Evolutionary conservation across 768 basidiomycete genomes (phyloP).

Genomic region (Tylopilus subfusipes): DNA sequence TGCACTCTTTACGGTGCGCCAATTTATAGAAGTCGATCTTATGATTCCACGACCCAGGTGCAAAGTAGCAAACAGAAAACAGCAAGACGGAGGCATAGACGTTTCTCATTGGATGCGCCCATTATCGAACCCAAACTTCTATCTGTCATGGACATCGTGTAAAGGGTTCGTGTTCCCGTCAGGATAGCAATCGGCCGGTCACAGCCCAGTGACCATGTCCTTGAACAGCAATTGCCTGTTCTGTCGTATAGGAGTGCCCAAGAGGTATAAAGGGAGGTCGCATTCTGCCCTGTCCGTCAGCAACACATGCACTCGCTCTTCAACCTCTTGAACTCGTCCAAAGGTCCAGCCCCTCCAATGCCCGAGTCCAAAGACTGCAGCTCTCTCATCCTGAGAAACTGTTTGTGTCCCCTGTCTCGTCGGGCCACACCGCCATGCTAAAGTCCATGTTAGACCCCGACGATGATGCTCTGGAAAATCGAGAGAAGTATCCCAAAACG

Average conservation of each 20-base stretch:
- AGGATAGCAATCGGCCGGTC: not conserved
- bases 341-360: not conserved
- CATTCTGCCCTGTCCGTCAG: not conserved
- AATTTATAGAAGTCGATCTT: too few species aligned
- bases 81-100: not conserved
- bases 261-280: slow-evolving; percentile 6
- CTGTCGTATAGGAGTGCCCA: not conserved
- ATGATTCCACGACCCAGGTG: not conserved
- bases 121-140: not conserved
- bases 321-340: not conserved
- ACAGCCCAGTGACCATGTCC: not conserved
- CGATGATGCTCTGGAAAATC: not conserved
- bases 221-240: not conserved
- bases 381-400: slow-evolving; percentile 2
- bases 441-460: slow-evolving; percentile 1
- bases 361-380: not conserved
- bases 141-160: not conserved
- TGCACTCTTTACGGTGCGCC: too few species aligned
- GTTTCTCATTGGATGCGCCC: not conserved
- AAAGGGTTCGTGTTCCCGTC: not conserved
- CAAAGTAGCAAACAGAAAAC: not conserved
- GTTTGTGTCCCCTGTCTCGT: not conserved
- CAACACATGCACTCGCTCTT: not conserved
- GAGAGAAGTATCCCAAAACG: not conserved
- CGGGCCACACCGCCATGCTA: not conserved